A percentile compares a stretch with the other conserved stretches of the same genome.
Conservation (phyloP, 2,329 filamentous ascomycete genomes). For the Xylaria sp. region DNA sequence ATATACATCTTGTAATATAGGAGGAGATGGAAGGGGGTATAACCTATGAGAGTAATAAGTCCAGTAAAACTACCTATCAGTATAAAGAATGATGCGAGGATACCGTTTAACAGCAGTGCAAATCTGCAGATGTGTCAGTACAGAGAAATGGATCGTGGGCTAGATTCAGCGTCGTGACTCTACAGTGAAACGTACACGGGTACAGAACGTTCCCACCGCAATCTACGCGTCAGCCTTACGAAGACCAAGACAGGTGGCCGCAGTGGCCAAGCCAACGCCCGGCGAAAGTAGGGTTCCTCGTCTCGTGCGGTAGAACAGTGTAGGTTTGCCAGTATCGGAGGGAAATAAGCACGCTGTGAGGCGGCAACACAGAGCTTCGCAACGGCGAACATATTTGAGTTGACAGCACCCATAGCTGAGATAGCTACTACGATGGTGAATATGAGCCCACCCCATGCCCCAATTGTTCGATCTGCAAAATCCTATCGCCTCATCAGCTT, state of each 20-base stretch:
- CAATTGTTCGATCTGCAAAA: slow-evolving; percentile 48
- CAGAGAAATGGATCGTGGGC: neutral
- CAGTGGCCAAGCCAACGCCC: slow-evolving; percentile 36
- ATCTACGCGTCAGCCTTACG: slow-evolving; percentile 41
- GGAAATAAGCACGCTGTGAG: slow-evolving; percentile 46
- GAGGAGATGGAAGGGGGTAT: slow-evolving; percentile 22
- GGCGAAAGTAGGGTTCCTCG: slow-evolving; percentile 43
- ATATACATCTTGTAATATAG: slow-evolving; percentile 10
- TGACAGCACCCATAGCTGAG: slow-evolving; percentile 55
- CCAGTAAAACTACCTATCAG: slow-evolving; percentile 42
- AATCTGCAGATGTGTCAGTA: slow-evolving; percentile 37
- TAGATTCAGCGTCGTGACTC: slow-evolving; percentile 1
- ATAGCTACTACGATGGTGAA: slow-evolving; percentile 54
- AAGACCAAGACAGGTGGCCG: slow-evolving; percentile 38
- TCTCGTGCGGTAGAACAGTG: slow-evolving; percentile 45
- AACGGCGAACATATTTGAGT: slow-evolving; percentile 57
- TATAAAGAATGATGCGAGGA: slow-evolving; percentile 44
- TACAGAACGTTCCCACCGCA: slow-evolving; percentile 38
- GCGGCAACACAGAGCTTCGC: slow-evolving; percentile 55
- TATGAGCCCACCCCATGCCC: slow-evolving; percentile 51
- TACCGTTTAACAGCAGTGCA: slow-evolving; percentile 41
- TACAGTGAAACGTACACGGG: slow-evolving; percentile 40
- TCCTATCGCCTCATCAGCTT: slow-evolving; percentile 41
- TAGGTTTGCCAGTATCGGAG: slow-evolving; percentile 43
- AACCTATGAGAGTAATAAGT: slow-evolving; percentile 46